These are phyloP conservation scores for Kwoniella bestiolae DNA, from an alignment of 768 basidiomycete genomes.

Conservation along the genomic window DNA sequence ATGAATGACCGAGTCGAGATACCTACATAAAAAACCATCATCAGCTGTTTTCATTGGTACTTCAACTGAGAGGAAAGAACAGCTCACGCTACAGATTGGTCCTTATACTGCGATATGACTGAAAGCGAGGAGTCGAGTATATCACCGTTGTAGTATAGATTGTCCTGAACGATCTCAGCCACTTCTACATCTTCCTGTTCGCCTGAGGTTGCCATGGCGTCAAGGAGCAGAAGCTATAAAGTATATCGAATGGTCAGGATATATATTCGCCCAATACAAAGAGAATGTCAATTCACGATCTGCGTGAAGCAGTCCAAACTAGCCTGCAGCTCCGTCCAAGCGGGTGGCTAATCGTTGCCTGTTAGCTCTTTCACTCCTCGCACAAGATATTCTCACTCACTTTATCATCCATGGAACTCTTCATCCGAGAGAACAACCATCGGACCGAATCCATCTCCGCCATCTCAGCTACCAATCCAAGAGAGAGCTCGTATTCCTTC, in stretches of 20 bases:
- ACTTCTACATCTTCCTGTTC: constrained; percentile 70
- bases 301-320: constrained; percentile 94
- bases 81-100: constrained; percentile 64
- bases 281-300: constrained; percentile 61
- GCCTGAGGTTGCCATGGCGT: constrained; percentile 69
- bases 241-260: background rate
- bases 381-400: constrained; percentile 58
- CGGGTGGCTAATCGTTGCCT: constrained; percentile 69
- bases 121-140: constrained; percentile 85
- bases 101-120: constrained; percentile 75
- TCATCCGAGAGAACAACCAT: constrained; percentile 89
- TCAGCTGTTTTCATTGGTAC: background rate
- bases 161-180: constrained; percentile 79
- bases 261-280: background rate
- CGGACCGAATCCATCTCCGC: constrained; percentile 83
- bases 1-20: constrained; percentile 83
- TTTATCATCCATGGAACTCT: constrained; percentile 86
- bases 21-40: constrained; percentile 59
- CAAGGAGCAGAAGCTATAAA: constrained; percentile 74
- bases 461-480: constrained; percentile 73
- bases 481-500: constrained; percentile 16
- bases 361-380: background rate
- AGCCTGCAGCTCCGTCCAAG: constrained; percentile 92
- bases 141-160: constrained; percentile 93
- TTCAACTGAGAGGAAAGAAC: background rate